Evolutionary conservation across 2,329 filamentous ascomycete genomes (phyloP), one percentile per base, ranked within the genome.

Genomic region (Penicillium italicum): DNA sequence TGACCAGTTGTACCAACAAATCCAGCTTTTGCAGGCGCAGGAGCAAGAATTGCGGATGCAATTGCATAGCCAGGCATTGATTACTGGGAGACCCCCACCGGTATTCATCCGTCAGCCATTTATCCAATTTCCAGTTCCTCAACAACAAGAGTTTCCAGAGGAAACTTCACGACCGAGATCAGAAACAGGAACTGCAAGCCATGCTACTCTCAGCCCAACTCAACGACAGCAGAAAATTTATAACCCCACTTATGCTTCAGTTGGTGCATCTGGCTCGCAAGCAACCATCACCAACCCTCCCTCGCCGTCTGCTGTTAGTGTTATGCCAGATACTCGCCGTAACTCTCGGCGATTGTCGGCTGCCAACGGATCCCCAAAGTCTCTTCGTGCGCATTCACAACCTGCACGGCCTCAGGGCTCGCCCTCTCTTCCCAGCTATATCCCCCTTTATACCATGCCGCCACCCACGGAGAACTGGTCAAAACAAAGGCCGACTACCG

Each of bases 21-120:
- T 79, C 52, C 78, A 80, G 61, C 69, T 78, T 37, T 71, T 80
- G 20, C 78, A 80, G 59, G 75, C 77, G 20, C 77, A 80, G 62
- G 78, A 80, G 62, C 76, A 79, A 57, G 77, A 79, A 56, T 58
- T 80, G 55, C 74, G 78, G 53, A 69, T 78, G 63, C 75, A 78
- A 54, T 66, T 79, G 38, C 75, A 77, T 58, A 76, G 76, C 44
- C 76, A 78, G 60, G 75, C 75, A 16, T 62, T 77, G 26, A 64
- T 76, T 16, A 75, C 71, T 31, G 73, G 74, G 16, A 64, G 74
- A 24, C 62, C 70, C 9, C 72, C 73, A 10, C 72, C 74, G 9
- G 69, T 75, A 12, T 66, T 76, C 18, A 70, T 77, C 47, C 72
- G 74, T 14, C 73, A 75, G 57, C 73, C 74, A 5, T 74, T 76